Base-by-base conservation (phyloP, 352 stramenopile species). In the Thalassiosira sp. region DNA sequence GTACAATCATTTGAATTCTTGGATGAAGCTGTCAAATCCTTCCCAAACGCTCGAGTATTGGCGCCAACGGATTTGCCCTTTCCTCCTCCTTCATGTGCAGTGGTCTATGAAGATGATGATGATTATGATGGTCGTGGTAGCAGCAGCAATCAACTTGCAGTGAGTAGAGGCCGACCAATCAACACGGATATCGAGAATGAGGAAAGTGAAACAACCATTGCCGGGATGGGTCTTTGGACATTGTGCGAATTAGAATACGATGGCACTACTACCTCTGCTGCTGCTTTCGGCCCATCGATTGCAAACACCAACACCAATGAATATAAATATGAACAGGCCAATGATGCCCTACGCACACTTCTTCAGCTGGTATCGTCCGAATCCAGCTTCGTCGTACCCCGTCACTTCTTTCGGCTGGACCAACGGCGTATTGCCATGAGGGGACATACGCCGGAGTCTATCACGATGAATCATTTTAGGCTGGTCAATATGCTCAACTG, bases 1-100 rank as follows among this genome's bases (percentile, higher is more conserved):
- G 1, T 87, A 5, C 48, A 82, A 75, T 88, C 79, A 22, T 89
- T 85, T 76, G 7, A 52, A 37, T 89, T 82, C 49, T 52, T 87
- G 2, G 83, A 89, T 40, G 67, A 88, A 40, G 83, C 83, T 6
- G 43, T 79, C 1, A 7, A 40, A 42, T 42, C 48, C 0, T 89
- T 82, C 62, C 82, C 82, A 31, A 63, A 63, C 10, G 76, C 73
- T 18, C 40, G 15, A n/a, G 16, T 82, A 8, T 31, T 82, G 15
- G 43, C 64, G 24, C 64, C 72, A 11, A 60, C 20, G 43, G 77
- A 76, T 52, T 27, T 79, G n/a, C 52, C 58, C 5, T 61, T 72
- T 27, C 43, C 63, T 40, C 72, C 63, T 31, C 72, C 72, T 3
- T 64, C 64, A 5, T 80, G 61, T 54, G 52, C 66, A 0, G 31